Percentiles rank a stretch among this genome's conserved stretches.
These are phyloP conservation scores for Chlamydomonas sp. DNA, from an alignment of 139 green algal genomes.

Conservation along the genomic window DNA sequence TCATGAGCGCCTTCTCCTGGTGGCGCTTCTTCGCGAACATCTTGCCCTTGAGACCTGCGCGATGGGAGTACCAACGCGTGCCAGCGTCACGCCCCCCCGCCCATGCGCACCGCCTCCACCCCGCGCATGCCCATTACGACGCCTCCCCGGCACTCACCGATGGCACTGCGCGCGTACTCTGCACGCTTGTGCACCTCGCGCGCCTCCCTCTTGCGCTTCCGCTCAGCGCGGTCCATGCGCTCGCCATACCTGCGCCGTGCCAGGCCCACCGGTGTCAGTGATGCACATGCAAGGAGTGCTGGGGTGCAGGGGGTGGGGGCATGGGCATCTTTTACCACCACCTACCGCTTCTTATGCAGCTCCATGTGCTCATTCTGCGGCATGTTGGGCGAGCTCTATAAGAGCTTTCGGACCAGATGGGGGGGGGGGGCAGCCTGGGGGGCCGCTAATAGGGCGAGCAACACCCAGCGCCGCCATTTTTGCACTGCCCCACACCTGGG, in stretches of 20 bases:
- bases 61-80: conserved; percentile 4
- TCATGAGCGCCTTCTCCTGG: conserved; percentile 96
- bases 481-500: too few relatives aligned
- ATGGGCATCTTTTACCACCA: not conserved
- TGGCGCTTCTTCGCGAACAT: conserved; percentile 95
- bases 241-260: not conserved
- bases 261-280: not conserved
- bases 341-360: conserved; percentile 86
- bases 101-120: too few relatives aligned
- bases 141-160: too few relatives aligned
- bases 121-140: too few relatives aligned
- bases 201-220: conserved; percentile 92
- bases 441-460: too few relatives aligned
- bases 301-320: not conserved
- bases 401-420: too few relatives aligned
- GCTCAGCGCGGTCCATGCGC: conserved; percentile 76
- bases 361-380: conserved; percentile 99
- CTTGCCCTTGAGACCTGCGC: conserved; percentile 91
- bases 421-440: too few relatives aligned
- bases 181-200: conserved; percentile 84
- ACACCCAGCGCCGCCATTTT: too few relatives aligned
- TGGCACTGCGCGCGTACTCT: conserved; percentile 67
- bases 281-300: not conserved
- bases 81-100: not conserved
- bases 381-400: conserved; percentile 63